phyloP scores from a whole-genome alignment of 345 rosid genomes.

The Trapa incisa region DNA sequence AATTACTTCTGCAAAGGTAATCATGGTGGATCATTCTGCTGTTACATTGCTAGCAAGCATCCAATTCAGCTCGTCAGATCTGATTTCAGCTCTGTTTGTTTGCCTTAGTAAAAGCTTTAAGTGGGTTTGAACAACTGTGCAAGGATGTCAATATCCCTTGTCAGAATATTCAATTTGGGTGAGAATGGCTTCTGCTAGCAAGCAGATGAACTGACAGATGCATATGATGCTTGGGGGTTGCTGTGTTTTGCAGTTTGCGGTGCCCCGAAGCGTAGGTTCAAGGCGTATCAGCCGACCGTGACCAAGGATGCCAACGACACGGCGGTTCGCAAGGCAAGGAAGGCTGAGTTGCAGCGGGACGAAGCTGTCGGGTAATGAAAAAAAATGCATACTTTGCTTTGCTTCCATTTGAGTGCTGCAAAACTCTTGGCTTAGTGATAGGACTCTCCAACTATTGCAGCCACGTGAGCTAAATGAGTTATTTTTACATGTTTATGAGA shows the following conservation, averaged over 20 bases:
- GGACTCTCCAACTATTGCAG: too few species aligned
- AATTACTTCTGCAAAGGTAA: constrained; percentile 78
- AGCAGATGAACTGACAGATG: background rate
- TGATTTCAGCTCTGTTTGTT: background rate
- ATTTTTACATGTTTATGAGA: background rate
- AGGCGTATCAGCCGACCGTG: constrained; percentile 49
- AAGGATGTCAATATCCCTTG: background rate
- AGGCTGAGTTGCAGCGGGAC: constrained; percentile 56
- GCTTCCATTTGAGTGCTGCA: background rate
- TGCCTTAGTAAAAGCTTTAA: background rate
- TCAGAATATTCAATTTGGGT: background rate
- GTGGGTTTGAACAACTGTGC: background rate
- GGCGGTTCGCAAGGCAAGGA: constrained; percentile 60
- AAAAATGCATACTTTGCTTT: background rate
- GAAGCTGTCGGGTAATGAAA: constrained; percentile 55
- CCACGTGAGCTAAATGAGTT: background rate
- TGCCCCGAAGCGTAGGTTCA: constrained; percentile 89
- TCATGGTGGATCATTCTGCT: background rate
- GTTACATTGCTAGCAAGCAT: background rate
- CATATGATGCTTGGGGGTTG: background rate
- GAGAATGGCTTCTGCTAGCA: background rate
- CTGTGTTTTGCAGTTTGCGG: constrained; percentile 58
- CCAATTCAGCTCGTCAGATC: background rate
- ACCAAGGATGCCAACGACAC: constrained; percentile 45
- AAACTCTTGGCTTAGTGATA: background rate